Base-by-base conservation (phyloP, 192 early-diverging fungal species). In the Coemansia guatemalensis region DNA sequence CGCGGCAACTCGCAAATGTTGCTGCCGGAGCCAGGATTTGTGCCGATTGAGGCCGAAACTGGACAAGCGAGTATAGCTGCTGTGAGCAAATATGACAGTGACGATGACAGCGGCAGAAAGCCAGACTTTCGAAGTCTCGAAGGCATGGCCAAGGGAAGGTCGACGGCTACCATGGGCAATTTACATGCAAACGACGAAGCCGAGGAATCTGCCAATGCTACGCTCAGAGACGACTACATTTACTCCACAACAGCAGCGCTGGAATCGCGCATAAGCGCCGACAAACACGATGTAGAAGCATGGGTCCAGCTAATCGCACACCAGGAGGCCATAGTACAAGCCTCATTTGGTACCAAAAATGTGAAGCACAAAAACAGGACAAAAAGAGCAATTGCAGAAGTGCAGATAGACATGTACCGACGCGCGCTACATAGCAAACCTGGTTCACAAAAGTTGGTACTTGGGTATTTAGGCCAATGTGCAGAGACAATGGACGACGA, bases 51-150 rank as follows among this genome's bases (percentile, higher is more conserved):
- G 2, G 41, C 39, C 11, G 25, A n/a, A 3, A 8, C 9, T 8
- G 29, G 18, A 0, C 35, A 11, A 1, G n/a, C 17, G 26, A 41
- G 27, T n/a, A 9, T 2, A 4, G 1, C 30, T 12, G 9, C 56
- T 23, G 12, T 26, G 14, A 63, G 24, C n/a, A 50, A 17, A 17
- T 75, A 75, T 25, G 73, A 75, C 27, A 65, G 64, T 21, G 64
- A 67, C 17, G 47, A 21, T 12, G 27, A 47, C 8, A 50, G 18
- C 4, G 33, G 27, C 2, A 14, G 4, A 3, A 50, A 50, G 3
- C 62, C 58, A 8, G 55, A 66, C 24, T 67, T 75, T 53, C 49
- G 68, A 29, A 75, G 68, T 33, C 50, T 75, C 2, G 73, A 70
- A 5, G 73, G 73, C 0, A 65, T 65, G 35, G 64, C 64, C 14